phyloP scores from a whole-genome alignment of 345 rosid species.

The Chamaenerion angustifolium region DNA sequence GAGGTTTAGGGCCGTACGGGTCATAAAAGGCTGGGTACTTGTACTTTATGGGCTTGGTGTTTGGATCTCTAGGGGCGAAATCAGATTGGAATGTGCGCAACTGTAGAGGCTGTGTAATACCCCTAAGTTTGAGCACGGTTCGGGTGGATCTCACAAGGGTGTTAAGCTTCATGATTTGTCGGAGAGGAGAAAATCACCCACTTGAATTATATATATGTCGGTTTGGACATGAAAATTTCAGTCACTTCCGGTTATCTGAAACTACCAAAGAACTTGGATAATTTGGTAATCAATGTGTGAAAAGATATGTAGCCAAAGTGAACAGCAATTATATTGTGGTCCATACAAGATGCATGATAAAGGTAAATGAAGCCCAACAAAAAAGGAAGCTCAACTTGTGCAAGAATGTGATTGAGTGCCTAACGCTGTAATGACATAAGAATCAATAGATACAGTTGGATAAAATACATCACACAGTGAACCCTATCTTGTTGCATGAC shows the following conservation, averaged over 20 bases:
- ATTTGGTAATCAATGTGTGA: not conserved
- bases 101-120: slow-evolving; percentile 24
- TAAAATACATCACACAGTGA: too few species aligned
- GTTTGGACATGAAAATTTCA: not conserved
- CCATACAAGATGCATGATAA: too few species aligned
- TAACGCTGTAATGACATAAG: too few species aligned
- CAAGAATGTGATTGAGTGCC: too few species aligned
- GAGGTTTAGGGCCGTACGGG: slow-evolving; percentile 48
- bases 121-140: slow-evolving; percentile 6
- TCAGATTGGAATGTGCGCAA: slow-evolving; percentile 33
- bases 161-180: slow-evolving; percentile 21
- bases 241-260: not conserved
- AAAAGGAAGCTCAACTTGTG: too few species aligned
- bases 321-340: too few species aligned
- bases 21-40: slow-evolving; percentile 38
- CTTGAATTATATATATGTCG: not conserved
- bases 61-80: slow-evolving; percentile 42
- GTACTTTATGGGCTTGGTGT: slow-evolving; percentile 25
- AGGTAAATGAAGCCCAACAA: too few species aligned
- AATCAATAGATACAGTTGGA: too few species aligned
- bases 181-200: not conserved
- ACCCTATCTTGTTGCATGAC: too few species aligned
- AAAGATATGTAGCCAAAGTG: too few species aligned
- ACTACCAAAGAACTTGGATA: not conserved
- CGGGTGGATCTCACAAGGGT: slow-evolving; percentile 13